Conservation (phyloP, 352 stramenopile species). For the Globisporangium iwayamae region DNA sequence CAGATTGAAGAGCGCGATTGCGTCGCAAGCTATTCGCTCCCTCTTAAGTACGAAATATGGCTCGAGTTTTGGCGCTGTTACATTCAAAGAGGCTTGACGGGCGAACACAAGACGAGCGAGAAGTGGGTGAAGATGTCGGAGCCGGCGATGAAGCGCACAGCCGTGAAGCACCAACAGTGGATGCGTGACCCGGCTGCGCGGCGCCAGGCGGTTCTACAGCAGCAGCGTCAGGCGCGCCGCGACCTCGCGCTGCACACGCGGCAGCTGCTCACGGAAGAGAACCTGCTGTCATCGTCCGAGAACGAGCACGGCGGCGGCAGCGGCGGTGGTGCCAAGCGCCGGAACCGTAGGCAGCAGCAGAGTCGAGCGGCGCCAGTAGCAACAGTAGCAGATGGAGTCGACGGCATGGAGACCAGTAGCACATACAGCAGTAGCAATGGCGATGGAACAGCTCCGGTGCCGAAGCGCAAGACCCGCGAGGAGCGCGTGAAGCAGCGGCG, state of each 20-base stretch:
- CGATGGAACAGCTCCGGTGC: neutral
- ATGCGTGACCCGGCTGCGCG: conserved; percentile 51
- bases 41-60: neutral
- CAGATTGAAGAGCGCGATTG: neutral
- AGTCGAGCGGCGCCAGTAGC: neutral
- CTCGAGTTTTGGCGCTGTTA: neutral
- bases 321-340: neutral
- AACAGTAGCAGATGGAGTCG: conserved; percentile 7
- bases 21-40: neutral
- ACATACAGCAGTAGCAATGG: conserved; percentile 1
- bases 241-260: conserved; percentile 81
- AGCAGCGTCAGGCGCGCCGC: conserved; percentile 70
- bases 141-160: conserved; percentile 35
- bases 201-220: conserved; percentile 50
- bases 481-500: conserved; percentile 69
- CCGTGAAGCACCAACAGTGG: conserved; percentile 69
- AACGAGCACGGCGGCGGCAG: conserved; percentile 14
- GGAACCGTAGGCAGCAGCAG: conserved; percentile 14
- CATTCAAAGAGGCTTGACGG: neutral
- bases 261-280: conserved; percentile 40
- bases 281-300: conserved; percentile 23
- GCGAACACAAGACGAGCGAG: neutral
- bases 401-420: conserved; percentile 28
- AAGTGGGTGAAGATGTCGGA: neutral
- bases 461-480: conserved; percentile 68